Base-by-base conservation (phyloP, 768 basidiomycete species). In the Naganishia vishniacii region DNA sequence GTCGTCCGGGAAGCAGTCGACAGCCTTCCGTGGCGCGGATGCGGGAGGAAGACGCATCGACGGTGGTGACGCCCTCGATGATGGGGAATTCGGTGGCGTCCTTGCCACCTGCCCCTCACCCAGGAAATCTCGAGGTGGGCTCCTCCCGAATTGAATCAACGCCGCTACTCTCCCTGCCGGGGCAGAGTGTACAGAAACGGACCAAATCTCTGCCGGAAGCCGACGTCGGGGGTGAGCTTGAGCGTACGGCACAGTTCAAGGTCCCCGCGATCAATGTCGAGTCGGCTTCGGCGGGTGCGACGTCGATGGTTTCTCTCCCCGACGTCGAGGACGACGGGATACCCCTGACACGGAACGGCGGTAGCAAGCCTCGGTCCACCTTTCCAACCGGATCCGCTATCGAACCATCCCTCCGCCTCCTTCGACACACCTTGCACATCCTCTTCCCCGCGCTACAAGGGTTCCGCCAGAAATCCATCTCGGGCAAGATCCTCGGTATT, bases 401-500 rank as follows among this genome's bases (percentile, higher is more conserved):
- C 4, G 12, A 31, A 41, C n/a, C 9, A 40, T 56, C 34, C 34
- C n/a, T 34, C 41, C 44, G 32, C 31, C 16, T 16, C 31, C 16
- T 63, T 4, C 64, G 63, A 4, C 59, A 71, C 31, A 79, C 82
- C 0, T 81, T 79, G 60, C 82, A 88, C 67, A 84, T 85, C 6
- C 80, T 98, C 5, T 94, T 94, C 77, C 93, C 94, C 0, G 88
- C 91, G 0, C 78, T 98, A 1, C 85, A 86, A 61, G 81, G 83
- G 53, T 88, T 95, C 75, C 65, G 78, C 28, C 80, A 81, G 25
- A 91, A 94, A 77, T 85, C 86, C 18, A 68, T 85, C 53, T 69
- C 87, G 12, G 87, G 86, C 0, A 85, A 84, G 77, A 78, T 89
- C 31, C 87, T 88, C 0, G 84, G 86, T 0, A 68, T 94, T 26